Percentiles rank a stretch among this genome's conserved stretches.
phyloP scores from a whole-genome alignment of 257 asterid genomes.

The Solanum sejunctum region DNA sequence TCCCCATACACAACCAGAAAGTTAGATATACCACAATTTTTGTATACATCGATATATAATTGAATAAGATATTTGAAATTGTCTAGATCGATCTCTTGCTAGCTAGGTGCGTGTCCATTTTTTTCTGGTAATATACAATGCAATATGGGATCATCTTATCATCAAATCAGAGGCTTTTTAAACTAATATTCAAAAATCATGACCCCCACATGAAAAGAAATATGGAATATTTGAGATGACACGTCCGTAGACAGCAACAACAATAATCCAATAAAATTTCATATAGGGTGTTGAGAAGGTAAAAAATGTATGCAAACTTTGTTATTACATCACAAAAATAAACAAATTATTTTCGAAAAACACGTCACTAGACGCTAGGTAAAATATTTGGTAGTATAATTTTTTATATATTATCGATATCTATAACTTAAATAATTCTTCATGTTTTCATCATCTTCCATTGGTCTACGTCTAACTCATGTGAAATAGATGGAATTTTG shows the following conservation, averaged over 20 bases:
- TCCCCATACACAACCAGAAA: background rate
- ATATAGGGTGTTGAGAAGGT: too few relatives aligned
- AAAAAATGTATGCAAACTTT: too few relatives aligned
- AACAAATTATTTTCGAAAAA: background rate
- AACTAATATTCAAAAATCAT: background rate
- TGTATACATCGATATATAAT: background rate
- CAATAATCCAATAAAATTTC: too few relatives aligned
- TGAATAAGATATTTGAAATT: background rate
- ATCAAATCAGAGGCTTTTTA: background rate
- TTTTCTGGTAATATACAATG: background rate
- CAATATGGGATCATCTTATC: background rate
- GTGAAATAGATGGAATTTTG: background rate
- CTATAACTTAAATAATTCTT: too few relatives aligned
- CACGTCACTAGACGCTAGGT: background rate
- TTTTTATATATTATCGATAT: background rate
- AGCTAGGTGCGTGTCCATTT: background rate
- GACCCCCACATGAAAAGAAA: background rate
- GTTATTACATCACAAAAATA: too few relatives aligned
- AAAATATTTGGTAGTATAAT: background rate
- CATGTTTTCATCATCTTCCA: background rate
- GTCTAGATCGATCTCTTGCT: background rate
- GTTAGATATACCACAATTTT: background rate
- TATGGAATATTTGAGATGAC: background rate
- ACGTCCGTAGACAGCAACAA: background rate
- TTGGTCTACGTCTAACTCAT: background rate